Evolutionary conservation across 2,329 filamentous ascomycete genomes (phyloP).

Genomic region (Stagonosporopsis vannaccii): DNA sequence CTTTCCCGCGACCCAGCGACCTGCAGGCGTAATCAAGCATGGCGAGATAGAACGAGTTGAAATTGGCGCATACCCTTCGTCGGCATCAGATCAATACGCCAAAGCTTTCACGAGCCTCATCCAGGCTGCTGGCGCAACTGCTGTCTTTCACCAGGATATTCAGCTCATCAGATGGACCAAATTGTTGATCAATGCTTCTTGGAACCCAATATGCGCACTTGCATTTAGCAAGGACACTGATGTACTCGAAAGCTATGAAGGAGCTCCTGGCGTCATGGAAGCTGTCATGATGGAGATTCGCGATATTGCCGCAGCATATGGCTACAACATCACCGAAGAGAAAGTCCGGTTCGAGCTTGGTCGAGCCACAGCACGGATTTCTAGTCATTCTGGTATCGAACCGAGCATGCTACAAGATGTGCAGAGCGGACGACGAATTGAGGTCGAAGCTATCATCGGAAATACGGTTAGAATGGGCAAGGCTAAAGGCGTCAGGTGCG

Average conservation of each 20-base stretch:
- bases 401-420: constrained; percentile 61
- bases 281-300: constrained; percentile 57
- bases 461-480: constrained; percentile 54
- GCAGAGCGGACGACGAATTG: constrained; percentile 51
- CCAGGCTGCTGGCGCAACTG: constrained; percentile 53
- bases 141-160: constrained; percentile 61
- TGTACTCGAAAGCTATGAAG: constrained; percentile 55
- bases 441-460: constrained; percentile 61
- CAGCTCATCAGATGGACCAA: constrained; percentile 67
- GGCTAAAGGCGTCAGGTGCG: constrained; percentile 50
- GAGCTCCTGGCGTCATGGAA: constrained; percentile 47
- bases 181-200: constrained; percentile 66
- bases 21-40: constrained; percentile 58
- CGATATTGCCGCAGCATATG: constrained; percentile 50
- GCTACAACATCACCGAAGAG: constrained; percentile 50
- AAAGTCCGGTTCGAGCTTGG: constrained; percentile 50
- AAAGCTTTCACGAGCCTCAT: constrained; percentile 54
- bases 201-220: constrained; percentile 67
- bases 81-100: constrained; percentile 23
- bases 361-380: constrained; percentile 47
- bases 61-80: constrained; percentile 59
- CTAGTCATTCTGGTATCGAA: constrained; percentile 51
- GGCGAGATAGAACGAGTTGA: constrained; percentile 58
- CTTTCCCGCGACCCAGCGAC: constrained; percentile 59
- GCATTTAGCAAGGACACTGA: constrained; percentile 61